Percentiles rank a stretch among this genome's conserved stretches.
phyloP scores from a whole-genome alignment of 2,329 filamentous ascomycete species.

The Nemania abortiva region DNA sequence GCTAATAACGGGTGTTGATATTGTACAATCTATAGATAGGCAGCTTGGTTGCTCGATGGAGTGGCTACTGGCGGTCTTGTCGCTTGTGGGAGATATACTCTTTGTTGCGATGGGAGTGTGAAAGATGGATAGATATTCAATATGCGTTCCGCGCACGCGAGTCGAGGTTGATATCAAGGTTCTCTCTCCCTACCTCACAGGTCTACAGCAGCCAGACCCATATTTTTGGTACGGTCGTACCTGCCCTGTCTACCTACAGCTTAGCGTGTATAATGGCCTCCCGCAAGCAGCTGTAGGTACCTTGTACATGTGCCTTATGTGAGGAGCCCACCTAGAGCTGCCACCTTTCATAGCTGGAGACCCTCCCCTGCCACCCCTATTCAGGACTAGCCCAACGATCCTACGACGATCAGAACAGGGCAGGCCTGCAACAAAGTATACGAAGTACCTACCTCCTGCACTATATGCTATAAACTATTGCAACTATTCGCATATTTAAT shows the following conservation, averaged over 20 bases:
- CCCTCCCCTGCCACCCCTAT: no score
- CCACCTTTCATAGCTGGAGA: no score
- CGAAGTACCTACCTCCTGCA: no score
- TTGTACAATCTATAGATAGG: conserved; percentile 4
- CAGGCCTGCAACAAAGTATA: no score
- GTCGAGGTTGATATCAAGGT: conserved; percentile 22
- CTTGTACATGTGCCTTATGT: no score
- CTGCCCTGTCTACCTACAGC: background rate
- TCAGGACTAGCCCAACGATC: no score
- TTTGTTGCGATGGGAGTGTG: conserved; percentile 10
- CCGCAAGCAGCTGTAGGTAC: conserved; percentile 15
- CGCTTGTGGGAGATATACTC: conserved; percentile 1
- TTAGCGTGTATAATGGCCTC: conserved; percentile 17
- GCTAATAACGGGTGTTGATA: conserved; percentile 15
- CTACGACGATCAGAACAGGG: no score
- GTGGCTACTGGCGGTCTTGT: conserved; percentile 7
- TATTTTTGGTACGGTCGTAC: background rate
- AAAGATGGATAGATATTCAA: conserved; percentile 18
- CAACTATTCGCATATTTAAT: no score
- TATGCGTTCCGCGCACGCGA: conserved; percentile 17
- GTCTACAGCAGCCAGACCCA: background rate
- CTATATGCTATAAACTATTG: no score
- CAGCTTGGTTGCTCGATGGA: background rate
- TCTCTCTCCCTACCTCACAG: conserved; percentile 4
- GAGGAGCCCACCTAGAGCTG: no score